Conservation (phyloP, 1,284 basidiomycete species). For the Kwoniella shivajii region DNA sequence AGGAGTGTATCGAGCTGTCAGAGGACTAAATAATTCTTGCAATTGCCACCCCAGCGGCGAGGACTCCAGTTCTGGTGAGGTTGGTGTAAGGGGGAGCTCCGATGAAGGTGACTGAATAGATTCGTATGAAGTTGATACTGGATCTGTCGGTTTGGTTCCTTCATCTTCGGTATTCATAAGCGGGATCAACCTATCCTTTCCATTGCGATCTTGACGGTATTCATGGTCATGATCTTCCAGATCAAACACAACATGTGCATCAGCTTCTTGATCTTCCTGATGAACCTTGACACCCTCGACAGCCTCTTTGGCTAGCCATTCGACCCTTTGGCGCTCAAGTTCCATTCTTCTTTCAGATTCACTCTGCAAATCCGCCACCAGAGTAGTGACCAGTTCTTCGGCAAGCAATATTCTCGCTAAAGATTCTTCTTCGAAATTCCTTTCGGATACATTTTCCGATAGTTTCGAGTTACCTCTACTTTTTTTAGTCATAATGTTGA, state of each 20-base stretch:
- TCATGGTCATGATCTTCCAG: constrained; percentile 8
- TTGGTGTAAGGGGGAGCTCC: not conserved
- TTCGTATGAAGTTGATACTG: not conserved
- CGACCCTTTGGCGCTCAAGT: constrained; percentile 57
- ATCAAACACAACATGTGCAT: constrained; percentile 18
- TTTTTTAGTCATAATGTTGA: constrained; percentile 7
- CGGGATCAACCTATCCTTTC: too few species aligned
- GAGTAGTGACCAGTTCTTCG: constrained; percentile 62
- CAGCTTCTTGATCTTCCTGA: constrained; percentile 11
- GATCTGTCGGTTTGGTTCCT: not conserved
- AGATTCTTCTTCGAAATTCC: constrained; percentile 30
- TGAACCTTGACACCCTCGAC: constrained; percentile 23
- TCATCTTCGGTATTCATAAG: not conserved
- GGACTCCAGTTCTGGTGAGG: constrained; percentile 11
- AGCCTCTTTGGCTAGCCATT: constrained; percentile 50
- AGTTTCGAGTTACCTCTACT: constrained; percentile 7
- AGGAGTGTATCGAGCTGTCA: constrained; percentile 33
- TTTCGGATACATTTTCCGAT: not conserved
- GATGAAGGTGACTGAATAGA: too few species aligned
- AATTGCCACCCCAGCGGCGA: constrained; percentile 28
- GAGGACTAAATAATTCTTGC: constrained; percentile 32
- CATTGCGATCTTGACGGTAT: too few species aligned
- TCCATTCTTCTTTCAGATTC: constrained; percentile 66
- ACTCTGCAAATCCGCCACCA: constrained; percentile 66
- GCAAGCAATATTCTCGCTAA: constrained; percentile 65